Evolutionary conservation across 495 filamentous ascomycete species (phyloP).

Genomic region (Endocarpon pusillum): DNA sequence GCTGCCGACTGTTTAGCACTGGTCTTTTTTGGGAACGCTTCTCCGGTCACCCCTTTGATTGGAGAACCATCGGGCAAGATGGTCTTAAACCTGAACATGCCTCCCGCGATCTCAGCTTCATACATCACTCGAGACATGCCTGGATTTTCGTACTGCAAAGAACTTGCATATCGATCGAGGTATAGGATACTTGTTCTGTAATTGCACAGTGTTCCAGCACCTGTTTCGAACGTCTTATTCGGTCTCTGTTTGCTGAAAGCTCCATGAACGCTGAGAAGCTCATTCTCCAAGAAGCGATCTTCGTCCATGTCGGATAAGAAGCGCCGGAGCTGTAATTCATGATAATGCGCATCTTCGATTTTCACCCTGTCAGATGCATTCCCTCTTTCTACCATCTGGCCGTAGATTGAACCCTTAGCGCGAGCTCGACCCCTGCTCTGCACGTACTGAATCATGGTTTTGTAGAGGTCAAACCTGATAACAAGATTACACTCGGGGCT

Average conservation of each 20-base stretch:
- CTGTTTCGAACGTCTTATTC: slow-evolving; percentile 44
- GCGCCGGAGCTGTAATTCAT: slow-evolving; percentile 42
- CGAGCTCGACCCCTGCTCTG: slow-evolving; percentile 88
- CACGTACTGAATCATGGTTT: slow-evolving; percentile 86
- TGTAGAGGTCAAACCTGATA: slow-evolving; percentile 77
- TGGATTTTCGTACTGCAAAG: slow-evolving; percentile 44
- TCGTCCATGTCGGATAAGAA: slow-evolving; percentile 66
- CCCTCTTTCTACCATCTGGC: slow-evolving; percentile 59
- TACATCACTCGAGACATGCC: slow-evolving; percentile 40
- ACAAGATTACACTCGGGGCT: slow-evolving; percentile 91
- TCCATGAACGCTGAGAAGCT: no score
- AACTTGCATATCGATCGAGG: slow-evolving; percentile 45
- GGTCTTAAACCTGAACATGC: slow-evolving; percentile 62
- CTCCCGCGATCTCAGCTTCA: slow-evolving; percentile 34
- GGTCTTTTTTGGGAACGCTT: slow-evolving; percentile 42
- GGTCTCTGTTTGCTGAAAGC: slow-evolving; percentile 35
- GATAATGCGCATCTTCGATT: slow-evolving; percentile 36
- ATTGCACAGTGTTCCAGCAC: slow-evolving; percentile 68
- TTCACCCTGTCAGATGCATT: slow-evolving; percentile 42
- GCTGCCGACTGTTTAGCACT: slow-evolving; percentile 82
- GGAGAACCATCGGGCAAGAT: slow-evolving; percentile 65
- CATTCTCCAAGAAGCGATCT: slow-evolving; percentile 45
- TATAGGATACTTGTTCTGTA: slow-evolving; percentile 52
- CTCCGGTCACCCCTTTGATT: slow-evolving; percentile 45
- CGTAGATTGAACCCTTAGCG: slow-evolving; percentile 55